Conservation (phyloP, 2,329 filamentous ascomycete species). For the Apiospora aurea region DNA sequence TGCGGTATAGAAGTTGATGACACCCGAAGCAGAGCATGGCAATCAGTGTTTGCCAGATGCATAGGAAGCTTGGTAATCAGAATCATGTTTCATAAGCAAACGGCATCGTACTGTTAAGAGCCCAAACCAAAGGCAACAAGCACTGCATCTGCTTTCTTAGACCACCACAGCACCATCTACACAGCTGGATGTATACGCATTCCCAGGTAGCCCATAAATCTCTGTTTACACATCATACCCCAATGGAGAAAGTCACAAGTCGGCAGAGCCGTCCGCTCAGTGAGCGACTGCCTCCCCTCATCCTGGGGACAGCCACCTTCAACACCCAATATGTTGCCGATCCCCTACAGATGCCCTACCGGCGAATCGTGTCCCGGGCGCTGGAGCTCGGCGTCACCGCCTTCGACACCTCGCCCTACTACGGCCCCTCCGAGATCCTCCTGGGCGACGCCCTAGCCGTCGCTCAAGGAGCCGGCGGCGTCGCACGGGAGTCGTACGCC, state of each 20-base stretch:
- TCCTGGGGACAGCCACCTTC: slow-evolving; percentile 91
- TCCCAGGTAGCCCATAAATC: not conserved
- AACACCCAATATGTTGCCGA: slow-evolving; percentile 83
- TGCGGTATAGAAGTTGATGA: not conserved
- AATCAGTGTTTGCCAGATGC: too few relatives aligned
- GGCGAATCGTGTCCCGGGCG: slow-evolving; percentile 73
- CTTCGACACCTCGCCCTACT: slow-evolving; percentile 92
- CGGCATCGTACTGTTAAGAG: not conserved
- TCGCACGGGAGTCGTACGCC: slow-evolving; percentile 66
- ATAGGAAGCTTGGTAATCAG: too few relatives aligned
- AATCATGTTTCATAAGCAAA: not conserved
- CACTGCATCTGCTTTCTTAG: too few relatives aligned
- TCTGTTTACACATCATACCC: not conserved
- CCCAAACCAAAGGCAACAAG: not conserved
- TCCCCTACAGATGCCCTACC: slow-evolving; percentile 71
- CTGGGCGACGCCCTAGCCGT: slow-evolving; percentile 71
- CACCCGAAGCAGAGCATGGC: not conserved
- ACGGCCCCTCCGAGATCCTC: slow-evolving; percentile 82
- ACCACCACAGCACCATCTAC: not conserved
- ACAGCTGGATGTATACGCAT: not conserved
- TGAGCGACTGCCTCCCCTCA: slow-evolving; percentile 76
- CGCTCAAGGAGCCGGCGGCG: slow-evolving; percentile 47
- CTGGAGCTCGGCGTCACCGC: slow-evolving; percentile 74
- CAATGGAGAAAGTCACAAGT: not conserved
- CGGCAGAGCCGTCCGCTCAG: slow-evolving; percentile 60